Evolutionary conservation across 2,329 filamentous ascomycete species (phyloP).

Genomic region (Scedosporium apiospermum): DNA sequence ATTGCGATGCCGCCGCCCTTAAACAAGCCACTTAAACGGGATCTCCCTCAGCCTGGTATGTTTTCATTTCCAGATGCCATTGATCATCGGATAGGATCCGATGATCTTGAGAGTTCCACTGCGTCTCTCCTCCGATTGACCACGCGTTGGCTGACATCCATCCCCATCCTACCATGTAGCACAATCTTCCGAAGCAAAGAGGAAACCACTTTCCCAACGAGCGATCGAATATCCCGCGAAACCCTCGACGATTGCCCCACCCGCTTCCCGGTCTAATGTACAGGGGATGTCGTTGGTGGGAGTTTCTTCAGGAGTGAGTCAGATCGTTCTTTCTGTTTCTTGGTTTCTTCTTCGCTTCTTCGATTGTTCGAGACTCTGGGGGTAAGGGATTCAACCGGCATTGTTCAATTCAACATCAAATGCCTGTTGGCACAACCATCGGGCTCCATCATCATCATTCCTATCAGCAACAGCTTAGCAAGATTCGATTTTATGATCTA

Average conservation of each 20-base stretch:
- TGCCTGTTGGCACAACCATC: too few relatives aligned
- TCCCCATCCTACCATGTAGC: not conserved
- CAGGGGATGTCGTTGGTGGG: constrained; percentile 27
- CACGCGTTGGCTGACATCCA: not conserved
- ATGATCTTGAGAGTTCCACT: constrained; percentile 1
- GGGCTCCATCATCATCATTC: too few relatives aligned
- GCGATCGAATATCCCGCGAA: constrained; percentile 40
- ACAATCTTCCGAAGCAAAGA: constrained; percentile 33
- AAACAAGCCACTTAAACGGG: constrained; percentile 40
- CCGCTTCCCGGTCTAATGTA: constrained; percentile 30
- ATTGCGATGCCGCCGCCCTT: constrained; percentile 24
- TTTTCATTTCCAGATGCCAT: not conserved
- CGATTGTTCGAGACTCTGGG: not conserved
- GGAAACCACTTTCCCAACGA: constrained; percentile 47
- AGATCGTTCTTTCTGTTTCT: too few relatives aligned
- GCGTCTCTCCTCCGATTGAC: constrained; percentile 3
- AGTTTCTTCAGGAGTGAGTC: constrained; percentile 10
- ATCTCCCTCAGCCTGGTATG: constrained; percentile 34
- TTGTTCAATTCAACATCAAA: too few relatives aligned
- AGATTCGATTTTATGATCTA: too few relatives aligned
- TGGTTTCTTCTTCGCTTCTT: too few relatives aligned
- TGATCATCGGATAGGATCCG: too few relatives aligned
- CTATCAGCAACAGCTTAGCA: too few relatives aligned
- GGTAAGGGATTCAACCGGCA: too few relatives aligned
- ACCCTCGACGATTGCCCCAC: constrained; percentile 28